Evolutionary conservation across 2,329 filamentous ascomycete genomes (phyloP).

Genomic region (Juglanconis sp.): DNA sequence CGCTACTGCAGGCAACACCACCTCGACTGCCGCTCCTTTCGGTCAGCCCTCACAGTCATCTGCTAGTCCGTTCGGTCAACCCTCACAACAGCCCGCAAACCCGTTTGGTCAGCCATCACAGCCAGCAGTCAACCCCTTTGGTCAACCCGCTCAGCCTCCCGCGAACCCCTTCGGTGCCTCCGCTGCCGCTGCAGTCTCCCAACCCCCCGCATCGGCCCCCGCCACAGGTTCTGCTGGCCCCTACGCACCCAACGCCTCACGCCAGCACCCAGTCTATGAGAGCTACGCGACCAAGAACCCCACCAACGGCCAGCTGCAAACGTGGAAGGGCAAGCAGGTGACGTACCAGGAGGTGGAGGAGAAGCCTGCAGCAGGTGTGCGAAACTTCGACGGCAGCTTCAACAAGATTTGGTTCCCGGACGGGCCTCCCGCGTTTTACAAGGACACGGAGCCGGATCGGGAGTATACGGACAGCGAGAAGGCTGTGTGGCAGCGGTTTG

Average conservation of each 20-base stretch:
- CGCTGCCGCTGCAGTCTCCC: neutral
- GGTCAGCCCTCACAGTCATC: slow-evolving; percentile 23
- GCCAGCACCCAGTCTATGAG: slow-evolving; percentile 29
- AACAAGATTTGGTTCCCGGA: slow-evolving; percentile 68
- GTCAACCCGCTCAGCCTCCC: slow-evolving; percentile 21
- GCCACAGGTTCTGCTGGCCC: slow-evolving; percentile 2
- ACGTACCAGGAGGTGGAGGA: slow-evolving; percentile 33
- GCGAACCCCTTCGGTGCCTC: slow-evolving; percentile 25
- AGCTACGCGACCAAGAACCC: slow-evolving; percentile 26
- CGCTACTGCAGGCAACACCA: slow-evolving; percentile 11
- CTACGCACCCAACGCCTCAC: slow-evolving; percentile 25
- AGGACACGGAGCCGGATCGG: slow-evolving; percentile 59
- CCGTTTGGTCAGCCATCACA: neutral
- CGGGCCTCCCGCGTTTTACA: slow-evolving; percentile 62
- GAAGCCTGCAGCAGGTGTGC: slow-evolving; percentile 40
- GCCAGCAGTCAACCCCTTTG: slow-evolving; percentile 23
- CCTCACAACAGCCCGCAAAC: slow-evolving; percentile 15
- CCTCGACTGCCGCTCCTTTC: slow-evolving; percentile 22
- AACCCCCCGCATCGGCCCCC: neutral
- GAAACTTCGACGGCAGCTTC: slow-evolving; percentile 48
- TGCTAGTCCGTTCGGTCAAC: slow-evolving; percentile 24
- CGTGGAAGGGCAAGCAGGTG: slow-evolving; percentile 32
- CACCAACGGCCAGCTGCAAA: slow-evolving; percentile 22
- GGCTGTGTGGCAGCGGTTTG: slow-evolving; percentile 47
- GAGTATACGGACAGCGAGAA: slow-evolving; percentile 31